Percentiles rank a stretch among this genome's conserved stretches.
These are phyloP conservation scores for Microthyrium microscopicum DNA, from an alignment of 2,329 filamentous ascomycete genomes.

Conservation along the genomic window DNA sequence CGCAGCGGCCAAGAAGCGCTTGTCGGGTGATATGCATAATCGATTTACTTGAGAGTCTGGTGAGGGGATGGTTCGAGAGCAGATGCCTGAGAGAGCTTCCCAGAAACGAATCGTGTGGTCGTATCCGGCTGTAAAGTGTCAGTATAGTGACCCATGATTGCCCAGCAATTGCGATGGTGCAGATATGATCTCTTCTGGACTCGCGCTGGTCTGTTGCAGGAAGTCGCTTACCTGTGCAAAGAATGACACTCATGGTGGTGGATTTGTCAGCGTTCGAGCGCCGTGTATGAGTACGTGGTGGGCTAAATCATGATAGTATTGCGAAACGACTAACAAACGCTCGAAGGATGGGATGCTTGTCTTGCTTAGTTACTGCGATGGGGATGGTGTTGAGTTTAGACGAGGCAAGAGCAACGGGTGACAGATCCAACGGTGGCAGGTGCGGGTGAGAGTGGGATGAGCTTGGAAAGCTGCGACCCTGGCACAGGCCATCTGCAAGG, in stretches of 20 bases:
- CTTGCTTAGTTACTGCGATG: too few relatives aligned
- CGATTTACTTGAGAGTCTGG: constrained; percentile 97
- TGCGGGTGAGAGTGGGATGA: too few relatives aligned
- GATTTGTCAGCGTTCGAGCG: background rate
- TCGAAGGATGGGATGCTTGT: too few relatives aligned
- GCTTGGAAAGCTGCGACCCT: too few relatives aligned
- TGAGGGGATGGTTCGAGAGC: constrained; percentile 93
- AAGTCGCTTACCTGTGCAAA: constrained; percentile 41
- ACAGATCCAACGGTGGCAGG: too few relatives aligned
- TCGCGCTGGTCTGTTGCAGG: background rate
- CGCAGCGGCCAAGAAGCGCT: constrained; percentile 76
- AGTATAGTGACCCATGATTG: too few relatives aligned
- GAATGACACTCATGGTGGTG: constrained; percentile 38
- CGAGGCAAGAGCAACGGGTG: too few relatives aligned
- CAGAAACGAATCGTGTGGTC: constrained; percentile 78
- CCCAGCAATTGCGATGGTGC: background rate
- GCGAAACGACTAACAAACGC: too few relatives aligned
- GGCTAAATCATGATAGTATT: too few relatives aligned
- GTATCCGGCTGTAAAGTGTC: constrained; percentile 42
- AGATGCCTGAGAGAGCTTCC: constrained; percentile 95
- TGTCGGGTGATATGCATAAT: constrained; percentile 95
- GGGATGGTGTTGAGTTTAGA: too few relatives aligned
- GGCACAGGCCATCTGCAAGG: too few relatives aligned
- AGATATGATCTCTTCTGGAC: constrained; percentile 1
- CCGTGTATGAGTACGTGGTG: background rate